phyloP scores from a whole-genome alignment of 2,329 filamentous ascomycete genomes.

The Dothistroma septosporum region DNA sequence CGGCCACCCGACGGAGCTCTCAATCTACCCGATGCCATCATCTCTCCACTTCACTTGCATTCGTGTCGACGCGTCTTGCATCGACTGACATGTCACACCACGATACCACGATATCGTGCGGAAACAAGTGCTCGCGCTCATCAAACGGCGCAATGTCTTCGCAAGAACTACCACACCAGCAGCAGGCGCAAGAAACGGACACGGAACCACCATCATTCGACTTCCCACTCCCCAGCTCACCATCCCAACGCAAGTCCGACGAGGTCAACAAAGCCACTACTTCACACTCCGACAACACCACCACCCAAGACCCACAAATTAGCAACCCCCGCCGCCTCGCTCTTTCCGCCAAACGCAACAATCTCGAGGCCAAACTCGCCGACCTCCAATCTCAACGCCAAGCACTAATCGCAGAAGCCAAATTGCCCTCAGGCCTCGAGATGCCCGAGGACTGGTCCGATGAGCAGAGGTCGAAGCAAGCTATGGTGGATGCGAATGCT shows the following conservation, averaged over 20 bases:
- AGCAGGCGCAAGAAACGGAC: conserved; percentile 6
- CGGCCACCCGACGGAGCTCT: neutral
- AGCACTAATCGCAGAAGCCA: conserved; percentile 31
- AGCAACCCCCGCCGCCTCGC: conserved; percentile 22
- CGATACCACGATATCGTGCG: conserved; percentile 4
- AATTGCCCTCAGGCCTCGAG: conserved; percentile 27
- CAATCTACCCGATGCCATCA: neutral
- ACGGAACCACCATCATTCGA: conserved; percentile 5
- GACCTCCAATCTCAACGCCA: conserved; percentile 44
- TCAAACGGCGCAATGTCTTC: conserved; percentile 27
- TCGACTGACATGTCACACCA: neutral
- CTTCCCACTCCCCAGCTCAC: conserved; percentile 6
- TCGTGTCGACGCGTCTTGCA: conserved; percentile 8
- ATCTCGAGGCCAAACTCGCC: conserved; percentile 47
- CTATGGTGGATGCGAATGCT: conserved; percentile 44
- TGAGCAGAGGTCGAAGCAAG: conserved; percentile 27
- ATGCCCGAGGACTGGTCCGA: conserved; percentile 25
- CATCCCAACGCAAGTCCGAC: conserved; percentile 1
- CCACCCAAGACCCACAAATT: neutral
- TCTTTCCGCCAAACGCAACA: conserved; percentile 30
- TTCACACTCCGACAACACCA: neutral
- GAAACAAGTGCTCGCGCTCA: conserved; percentile 20
- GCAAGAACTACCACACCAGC: conserved; percentile 13
- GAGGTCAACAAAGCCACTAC: neutral
- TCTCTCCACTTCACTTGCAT: neutral